Evolutionary conservation across 2,329 filamentous ascomycete species (phyloP).

Genomic region (Magnaporthales sp.): DNA sequence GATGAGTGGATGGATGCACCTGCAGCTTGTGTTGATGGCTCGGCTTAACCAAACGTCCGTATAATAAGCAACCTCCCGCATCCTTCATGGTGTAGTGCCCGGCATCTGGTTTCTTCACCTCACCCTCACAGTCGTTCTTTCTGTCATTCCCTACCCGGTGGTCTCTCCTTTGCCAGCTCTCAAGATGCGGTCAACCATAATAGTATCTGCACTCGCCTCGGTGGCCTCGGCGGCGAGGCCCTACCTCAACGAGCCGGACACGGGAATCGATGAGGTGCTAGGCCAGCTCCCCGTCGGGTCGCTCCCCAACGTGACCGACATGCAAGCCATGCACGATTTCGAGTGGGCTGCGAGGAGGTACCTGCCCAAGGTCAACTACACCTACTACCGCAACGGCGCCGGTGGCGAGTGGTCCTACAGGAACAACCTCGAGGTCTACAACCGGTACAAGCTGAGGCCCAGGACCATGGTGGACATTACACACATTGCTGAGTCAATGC

Average conservation of each 20-base stretch:
- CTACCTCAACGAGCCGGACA: conserved; percentile 36
- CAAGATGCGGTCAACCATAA: conserved; percentile 27
- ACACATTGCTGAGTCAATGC: conserved; percentile 28
- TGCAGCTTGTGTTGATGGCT: not conserved
- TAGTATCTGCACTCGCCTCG: conserved; percentile 31
- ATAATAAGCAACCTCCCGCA: not conserved
- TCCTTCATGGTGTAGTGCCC: not conserved
- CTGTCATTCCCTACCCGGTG: not conserved
- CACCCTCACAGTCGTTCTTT: not conserved
- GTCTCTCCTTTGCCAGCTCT: not conserved
- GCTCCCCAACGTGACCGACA: conserved; percentile 32
- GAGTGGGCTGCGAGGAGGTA: conserved; percentile 41
- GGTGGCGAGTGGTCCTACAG: conserved; percentile 47
- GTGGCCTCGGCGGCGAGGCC: conserved; percentile 30
- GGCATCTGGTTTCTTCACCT: not conserved
- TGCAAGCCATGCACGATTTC: conserved; percentile 44
- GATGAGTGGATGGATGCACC: not conserved
- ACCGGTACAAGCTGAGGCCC: conserved; percentile 37
- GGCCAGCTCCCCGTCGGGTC: conserved; percentile 22
- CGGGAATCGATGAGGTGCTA: conserved; percentile 31
- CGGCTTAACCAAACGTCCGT: not conserved
- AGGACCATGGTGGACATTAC: conserved; percentile 42
- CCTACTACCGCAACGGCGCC: conserved; percentile 49
- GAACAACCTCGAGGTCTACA: conserved; percentile 47
- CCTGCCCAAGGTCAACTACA: conserved; percentile 37